Base-by-base conservation (phyloP, 2,329 filamentous ascomycete genomes). In the Talaromyces albobiverticillius region DNA sequence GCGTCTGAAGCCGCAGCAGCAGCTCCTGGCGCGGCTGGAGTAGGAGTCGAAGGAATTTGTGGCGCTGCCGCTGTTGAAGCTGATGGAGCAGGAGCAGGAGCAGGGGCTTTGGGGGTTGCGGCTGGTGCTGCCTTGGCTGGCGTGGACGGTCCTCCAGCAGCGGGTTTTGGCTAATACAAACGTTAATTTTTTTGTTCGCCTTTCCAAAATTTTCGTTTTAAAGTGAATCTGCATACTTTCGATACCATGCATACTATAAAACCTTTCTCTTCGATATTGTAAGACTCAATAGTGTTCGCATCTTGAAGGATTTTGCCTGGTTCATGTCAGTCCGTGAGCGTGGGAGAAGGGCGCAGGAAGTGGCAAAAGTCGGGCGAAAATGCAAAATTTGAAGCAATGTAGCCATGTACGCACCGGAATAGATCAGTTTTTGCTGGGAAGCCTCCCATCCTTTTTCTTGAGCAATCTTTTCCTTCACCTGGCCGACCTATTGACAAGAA, bases 191-290 rank as follows among this genome's bases (percentile, higher is more conserved):
- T 41, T n/a, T 42, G 31, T 20, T 29, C n/a, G n/a, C 10, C 26
- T 29, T 29, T 29, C 10, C 11, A 46, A 18, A 32, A 22, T 42
- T 23, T 32, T 42, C 14, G 6, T 18, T 16, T 41, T 7, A 46
- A 38, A 32, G 2, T 41, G 20, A 7, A 43, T 34, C 41, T 43
- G 59, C 73, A 59, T 78, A 95, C 92, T 89, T 97, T 97, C 71
- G 90, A 90, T 65, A 95, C 87, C 86, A 99, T 96, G 79, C 94
- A 99, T 57, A 99, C 94, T 66, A 99, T 91, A 72, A 97, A 99
- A 34, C 94, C 94, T 82, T 97, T 99, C 82, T 97, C 94, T 76
- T 99, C 93, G 60, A 99, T 97, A 76, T 90, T 96, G 80, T 97
- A 97, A 38, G 89, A 92, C 74, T 91, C 90, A 64, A 99, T 89